A percentile compares a stretch with the other conserved stretches of the same genome.
Conservation (phyloP, 2,329 filamentous ascomycete genomes). For the Diaporthe sp. region DNA sequence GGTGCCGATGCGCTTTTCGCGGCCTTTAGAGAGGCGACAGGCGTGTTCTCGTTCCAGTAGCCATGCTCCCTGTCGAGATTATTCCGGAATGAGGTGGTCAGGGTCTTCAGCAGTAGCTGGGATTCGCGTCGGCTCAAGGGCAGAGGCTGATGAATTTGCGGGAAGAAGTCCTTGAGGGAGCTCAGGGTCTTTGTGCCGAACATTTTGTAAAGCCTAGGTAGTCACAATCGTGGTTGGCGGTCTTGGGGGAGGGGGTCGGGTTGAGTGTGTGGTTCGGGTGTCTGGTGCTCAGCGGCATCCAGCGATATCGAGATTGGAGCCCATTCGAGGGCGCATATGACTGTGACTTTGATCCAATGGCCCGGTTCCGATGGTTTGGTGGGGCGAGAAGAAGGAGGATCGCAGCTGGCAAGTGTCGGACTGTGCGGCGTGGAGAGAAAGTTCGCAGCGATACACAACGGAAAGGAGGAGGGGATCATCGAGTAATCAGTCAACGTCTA, state of each 20-base stretch:
- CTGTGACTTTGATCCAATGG: background rate
- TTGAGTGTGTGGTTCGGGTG: background rate
- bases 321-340: conserved; percentile 23
- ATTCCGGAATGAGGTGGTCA: conserved; percentile 70
- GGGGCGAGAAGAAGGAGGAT: background rate
- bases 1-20: conserved; percentile 40
- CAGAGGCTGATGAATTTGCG: conserved; percentile 65
- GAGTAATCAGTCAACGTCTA: background rate
- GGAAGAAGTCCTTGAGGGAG: conserved; percentile 58
- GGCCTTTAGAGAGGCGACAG: conserved; percentile 37
- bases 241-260: background rate
- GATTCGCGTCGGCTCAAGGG: conserved; percentile 65
- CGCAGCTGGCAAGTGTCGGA: background rate
- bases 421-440: no score
- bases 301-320: background rate
- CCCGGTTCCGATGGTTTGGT: no score
- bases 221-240: conserved; percentile 40
- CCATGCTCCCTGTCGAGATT: conserved; percentile 72
- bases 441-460: background rate
- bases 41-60: conserved; percentile 52
- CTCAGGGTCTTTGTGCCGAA: conserved; percentile 53
- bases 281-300: background rate
- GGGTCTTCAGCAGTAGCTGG: conserved; percentile 67
- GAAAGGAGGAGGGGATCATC: background rate
- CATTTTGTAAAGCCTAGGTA: conserved; percentile 45